phyloP scores from a whole-genome alignment of 2,329 filamentous ascomycete species.

The Botrytis aclada region DNA sequence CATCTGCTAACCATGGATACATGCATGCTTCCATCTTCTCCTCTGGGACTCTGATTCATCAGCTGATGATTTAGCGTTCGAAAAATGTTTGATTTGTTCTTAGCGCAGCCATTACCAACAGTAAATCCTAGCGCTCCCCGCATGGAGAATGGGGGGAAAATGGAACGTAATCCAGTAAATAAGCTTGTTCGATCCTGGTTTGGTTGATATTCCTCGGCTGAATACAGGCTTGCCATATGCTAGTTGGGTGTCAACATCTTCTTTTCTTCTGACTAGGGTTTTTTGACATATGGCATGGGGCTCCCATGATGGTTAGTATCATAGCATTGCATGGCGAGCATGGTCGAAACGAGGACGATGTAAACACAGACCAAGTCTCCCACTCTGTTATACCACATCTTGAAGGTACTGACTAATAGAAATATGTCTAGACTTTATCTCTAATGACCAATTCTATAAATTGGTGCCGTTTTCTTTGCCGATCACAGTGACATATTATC shows the following conservation, averaged over 20 bases:
- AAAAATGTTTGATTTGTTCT: background rate
- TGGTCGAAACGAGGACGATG: background rate
- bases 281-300: background rate
- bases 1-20: background rate
- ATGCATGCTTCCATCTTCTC: background rate
- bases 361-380: background rate
- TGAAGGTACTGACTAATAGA: background rate
- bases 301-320: background rate
- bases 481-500: background rate
- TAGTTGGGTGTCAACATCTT: background rate
- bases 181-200: background rate
- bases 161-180: constrained; percentile 1
- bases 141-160: constrained; percentile 5
- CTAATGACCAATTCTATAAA: background rate
- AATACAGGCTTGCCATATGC: background rate
- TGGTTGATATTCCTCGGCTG: background rate
- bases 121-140: constrained; percentile 1
- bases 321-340: background rate
- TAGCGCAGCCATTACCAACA: background rate
- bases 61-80: constrained; percentile 12
- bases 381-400: background rate
- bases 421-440: background rate
- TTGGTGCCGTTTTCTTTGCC: background rate
- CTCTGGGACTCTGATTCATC: background rate
- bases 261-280: background rate